Evolutionary conservation across 2,329 filamentous ascomycete genomes (phyloP).

Genomic region (Bimuria novae-zelandiae): DNA sequence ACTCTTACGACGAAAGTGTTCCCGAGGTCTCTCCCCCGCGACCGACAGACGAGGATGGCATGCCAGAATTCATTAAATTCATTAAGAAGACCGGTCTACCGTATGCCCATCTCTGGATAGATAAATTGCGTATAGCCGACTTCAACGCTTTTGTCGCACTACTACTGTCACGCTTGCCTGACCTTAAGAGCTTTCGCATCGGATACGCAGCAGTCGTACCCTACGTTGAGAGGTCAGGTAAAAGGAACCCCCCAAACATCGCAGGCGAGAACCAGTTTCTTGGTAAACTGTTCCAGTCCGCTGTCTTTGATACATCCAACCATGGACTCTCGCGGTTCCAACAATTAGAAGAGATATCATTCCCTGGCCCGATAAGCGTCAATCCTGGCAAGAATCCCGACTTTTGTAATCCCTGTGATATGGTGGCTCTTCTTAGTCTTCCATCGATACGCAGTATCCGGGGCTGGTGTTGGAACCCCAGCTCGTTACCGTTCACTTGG

Average conservation of each 20-base stretch:
- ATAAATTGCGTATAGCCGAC: conserved; percentile 4
- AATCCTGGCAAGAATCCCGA: conserved; percentile 2
- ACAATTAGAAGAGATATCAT: conserved; percentile 3
- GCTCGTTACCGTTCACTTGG: conserved; percentile 1
- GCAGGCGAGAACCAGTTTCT: conserved; percentile 5
- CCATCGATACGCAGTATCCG: conserved; percentile 3
- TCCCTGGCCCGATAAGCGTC: conserved; percentile 2
- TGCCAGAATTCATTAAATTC: neutral
- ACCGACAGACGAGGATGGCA: conserved; percentile 6
- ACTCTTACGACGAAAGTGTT: neutral
- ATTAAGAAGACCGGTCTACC: neutral
- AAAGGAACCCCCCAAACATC: conserved; percentile 1
- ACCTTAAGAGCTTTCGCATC: conserved; percentile 4
- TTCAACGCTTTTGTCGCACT: conserved; percentile 5
- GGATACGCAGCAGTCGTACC: conserved; percentile 3
- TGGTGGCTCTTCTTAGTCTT: conserved; percentile 5
- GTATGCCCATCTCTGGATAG: conserved; percentile 3
- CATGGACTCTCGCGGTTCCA: conserved; percentile 1
- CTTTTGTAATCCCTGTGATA: conserved; percentile 4
- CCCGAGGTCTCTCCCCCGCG: neutral
- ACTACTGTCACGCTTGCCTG: conserved; percentile 1
- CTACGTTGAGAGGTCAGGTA: neutral
- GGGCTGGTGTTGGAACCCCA: conserved; percentile 3
- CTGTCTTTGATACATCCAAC: neutral
- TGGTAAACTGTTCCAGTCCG: conserved; percentile 3